Conservation (phyloP, 176 grass and related monocot species). For the Poa annua region DNA sequence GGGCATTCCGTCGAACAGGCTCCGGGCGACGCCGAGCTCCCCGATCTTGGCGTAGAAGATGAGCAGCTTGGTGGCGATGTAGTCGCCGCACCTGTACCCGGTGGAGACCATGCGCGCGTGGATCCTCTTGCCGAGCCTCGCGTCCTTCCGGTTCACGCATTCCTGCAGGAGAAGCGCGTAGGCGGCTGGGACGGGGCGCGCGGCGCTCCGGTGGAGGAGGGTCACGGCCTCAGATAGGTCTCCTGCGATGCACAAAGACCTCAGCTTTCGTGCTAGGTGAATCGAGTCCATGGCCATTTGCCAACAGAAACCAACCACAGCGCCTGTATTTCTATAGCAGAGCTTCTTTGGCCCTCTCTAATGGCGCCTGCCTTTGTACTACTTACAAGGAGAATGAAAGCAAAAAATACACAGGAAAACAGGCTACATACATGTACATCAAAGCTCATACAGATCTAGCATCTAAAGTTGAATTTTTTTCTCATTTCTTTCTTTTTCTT, state of each 20-base stretch:
- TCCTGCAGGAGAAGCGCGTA: constrained; percentile 59
- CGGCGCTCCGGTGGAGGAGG: constrained; percentile 41
- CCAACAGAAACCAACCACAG: background rate
- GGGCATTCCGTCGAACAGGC: constrained; percentile 59
- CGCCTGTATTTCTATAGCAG: background rate
- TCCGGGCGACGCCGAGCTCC: constrained; percentile 37
- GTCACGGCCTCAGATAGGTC: constrained; percentile 42
- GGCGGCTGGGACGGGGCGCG: constrained; percentile 11
- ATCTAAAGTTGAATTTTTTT: constrained; percentile 45
- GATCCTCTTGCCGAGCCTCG: constrained; percentile 58
- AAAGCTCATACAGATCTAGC: constrained; percentile 44
- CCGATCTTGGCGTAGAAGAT: constrained; percentile 60
- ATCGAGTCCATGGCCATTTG: constrained; percentile 39
- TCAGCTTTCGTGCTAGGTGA: constrained; percentile 33
- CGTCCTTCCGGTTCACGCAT: constrained; percentile 52
- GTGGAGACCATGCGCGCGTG: constrained; percentile 56
- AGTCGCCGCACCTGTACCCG: constrained; percentile 34
- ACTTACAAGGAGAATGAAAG: background rate
- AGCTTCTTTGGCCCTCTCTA: background rate
- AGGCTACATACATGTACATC: constrained; percentile 60
- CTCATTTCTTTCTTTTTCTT: background rate
- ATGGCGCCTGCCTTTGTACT: constrained; percentile 26
- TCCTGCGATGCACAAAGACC: constrained; percentile 47
- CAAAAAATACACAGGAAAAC: constrained; percentile 13
- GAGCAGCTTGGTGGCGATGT: constrained; percentile 53